These are phyloP conservation scores for Yamadazyma akitaensis DNA, from an alignment of 805 yeast genomes.

Conservation along the genomic window DNA sequence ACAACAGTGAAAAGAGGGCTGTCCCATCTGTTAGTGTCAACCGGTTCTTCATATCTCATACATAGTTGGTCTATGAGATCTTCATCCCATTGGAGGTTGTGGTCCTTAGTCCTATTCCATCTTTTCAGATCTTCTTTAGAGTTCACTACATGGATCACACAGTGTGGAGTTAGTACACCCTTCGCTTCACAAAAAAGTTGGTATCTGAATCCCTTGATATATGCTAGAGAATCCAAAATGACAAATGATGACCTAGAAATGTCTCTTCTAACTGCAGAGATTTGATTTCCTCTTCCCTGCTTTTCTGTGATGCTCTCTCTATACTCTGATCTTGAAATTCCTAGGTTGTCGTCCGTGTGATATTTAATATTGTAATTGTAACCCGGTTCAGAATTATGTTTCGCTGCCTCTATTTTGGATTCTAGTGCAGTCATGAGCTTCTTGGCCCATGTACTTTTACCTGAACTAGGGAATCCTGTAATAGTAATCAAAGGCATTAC, in stretches of 20 bases:
- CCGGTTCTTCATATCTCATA: conserved; percentile 93
- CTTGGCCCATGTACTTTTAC: conserved; percentile 74
- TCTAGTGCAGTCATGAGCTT: conserved; percentile 50
- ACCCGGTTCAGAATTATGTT: conserved; percentile 43
- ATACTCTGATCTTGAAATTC: conserved; percentile 66
- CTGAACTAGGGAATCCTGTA: conserved; percentile 83
- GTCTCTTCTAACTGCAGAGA: conserved; percentile 85
- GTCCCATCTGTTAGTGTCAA: conserved; percentile 85
- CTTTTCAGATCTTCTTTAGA: conserved; percentile 58
- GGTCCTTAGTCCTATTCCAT: conserved; percentile 50
- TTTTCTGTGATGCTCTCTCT: conserved; percentile 74
- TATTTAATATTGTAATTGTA: conserved; percentile 57
- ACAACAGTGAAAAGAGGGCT: conserved; percentile 79
- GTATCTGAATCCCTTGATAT: conserved; percentile 93
- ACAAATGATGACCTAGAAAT: conserved; percentile 68
- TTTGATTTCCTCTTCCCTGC: conserved; percentile 75
- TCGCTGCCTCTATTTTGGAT: conserved; percentile 38
- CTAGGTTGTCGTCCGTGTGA: conserved; percentile 76
- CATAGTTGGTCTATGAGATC: conserved; percentile 63
- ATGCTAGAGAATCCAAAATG: conserved; percentile 78
- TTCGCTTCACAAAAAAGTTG: conserved; percentile 94
- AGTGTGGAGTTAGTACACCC: conserved; percentile 73
- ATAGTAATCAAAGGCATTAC: conserved; percentile 80
- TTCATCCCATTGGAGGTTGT: conserved; percentile 54
- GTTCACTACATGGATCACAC: conserved; percentile 76